Conservation (phyloP, 805 yeast species). For the Kregervanrija pseudodelftensis region DNA sequence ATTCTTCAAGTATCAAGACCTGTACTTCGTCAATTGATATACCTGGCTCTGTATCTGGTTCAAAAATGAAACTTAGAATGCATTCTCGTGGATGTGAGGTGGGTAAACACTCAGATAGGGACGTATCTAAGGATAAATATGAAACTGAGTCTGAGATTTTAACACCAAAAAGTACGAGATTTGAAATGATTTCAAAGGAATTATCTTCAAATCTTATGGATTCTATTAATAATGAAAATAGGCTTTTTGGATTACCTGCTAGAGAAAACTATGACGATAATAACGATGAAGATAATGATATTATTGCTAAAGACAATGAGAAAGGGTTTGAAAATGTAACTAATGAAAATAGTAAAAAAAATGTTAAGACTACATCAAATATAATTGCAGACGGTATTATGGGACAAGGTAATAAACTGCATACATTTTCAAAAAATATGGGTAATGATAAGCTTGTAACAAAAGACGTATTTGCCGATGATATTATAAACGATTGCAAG, state of each 20-base stretch:
- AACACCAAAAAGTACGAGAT: too few relatives aligned
- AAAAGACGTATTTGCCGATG: slow-evolving; percentile 14
- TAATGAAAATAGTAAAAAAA: slow-evolving; percentile 1
- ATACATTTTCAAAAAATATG: background rate
- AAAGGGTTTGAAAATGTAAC: background rate
- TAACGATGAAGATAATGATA: background rate
- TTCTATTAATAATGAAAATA: slow-evolving; percentile 25
- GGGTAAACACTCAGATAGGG: too few relatives aligned
- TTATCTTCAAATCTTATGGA: slow-evolving; percentile 24
- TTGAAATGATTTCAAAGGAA: slow-evolving; percentile 15
- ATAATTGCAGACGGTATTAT: slow-evolving; percentile 24
- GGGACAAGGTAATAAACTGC: slow-evolving; percentile 13
- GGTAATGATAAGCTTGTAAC: slow-evolving; percentile 4
- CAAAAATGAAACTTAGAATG: too few relatives aligned
- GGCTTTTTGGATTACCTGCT: slow-evolving; percentile 6
- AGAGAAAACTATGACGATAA: background rate
- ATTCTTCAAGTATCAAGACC: slow-evolving; percentile 23
- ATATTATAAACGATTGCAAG: background rate
- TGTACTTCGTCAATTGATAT: slow-evolving; percentile 24
- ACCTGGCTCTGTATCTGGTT: slow-evolving; percentile 15
- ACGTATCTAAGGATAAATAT: too few relatives aligned
- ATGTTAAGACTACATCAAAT: slow-evolving; percentile 8
- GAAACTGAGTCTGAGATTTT: too few relatives aligned
- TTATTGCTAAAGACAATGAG: slow-evolving; percentile 1
- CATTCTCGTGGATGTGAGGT: too few relatives aligned